Conservation (phyloP, 1,139 yeast species). For the Meyerozyma guilliermondii region DNA sequence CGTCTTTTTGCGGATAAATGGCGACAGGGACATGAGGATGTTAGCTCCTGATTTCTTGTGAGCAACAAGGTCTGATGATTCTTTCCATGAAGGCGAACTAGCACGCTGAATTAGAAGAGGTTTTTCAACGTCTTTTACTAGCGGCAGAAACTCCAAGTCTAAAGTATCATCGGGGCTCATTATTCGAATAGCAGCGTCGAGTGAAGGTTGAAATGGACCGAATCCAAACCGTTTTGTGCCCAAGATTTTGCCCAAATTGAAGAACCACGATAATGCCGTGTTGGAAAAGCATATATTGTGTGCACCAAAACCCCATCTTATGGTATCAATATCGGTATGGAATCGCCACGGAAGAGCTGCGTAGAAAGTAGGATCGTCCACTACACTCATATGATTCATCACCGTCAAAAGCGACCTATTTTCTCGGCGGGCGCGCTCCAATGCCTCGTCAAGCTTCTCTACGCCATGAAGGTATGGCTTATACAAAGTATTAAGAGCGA, state of each 20-base stretch:
- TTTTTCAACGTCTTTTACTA: constrained; percentile 22
- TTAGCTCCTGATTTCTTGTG: constrained; percentile 26
- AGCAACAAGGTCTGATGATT: constrained; percentile 15
- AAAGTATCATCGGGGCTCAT: constrained; percentile 74
- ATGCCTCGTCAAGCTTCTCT: constrained; percentile 60
- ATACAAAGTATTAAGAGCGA: constrained; percentile 56
- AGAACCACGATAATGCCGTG: constrained; percentile 51
- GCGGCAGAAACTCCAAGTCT: constrained; percentile 44
- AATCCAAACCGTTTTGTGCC: constrained; percentile 84
- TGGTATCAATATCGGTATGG: constrained; percentile 56
- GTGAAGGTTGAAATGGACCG: constrained; percentile 87
- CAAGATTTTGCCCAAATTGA: constrained; percentile 82
- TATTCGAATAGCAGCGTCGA: constrained; percentile 87
- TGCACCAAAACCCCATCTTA: constrained; percentile 95
- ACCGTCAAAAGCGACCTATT: constrained; percentile 75
- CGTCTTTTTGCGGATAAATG: constrained; percentile 52
- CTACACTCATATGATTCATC: constrained; percentile 95
- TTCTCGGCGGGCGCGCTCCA: constrained; percentile 56
- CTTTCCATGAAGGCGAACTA: constrained; percentile 8
- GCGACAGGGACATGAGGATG: constrained; percentile 39
- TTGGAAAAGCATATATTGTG: constrained; percentile 80
- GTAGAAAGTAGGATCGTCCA: constrained; percentile 91
- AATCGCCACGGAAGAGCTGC: constrained; percentile 76
- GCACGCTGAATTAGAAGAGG: constrained; percentile 31
- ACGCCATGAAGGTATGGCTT: constrained; percentile 57